Base-by-base conservation (phyloP, 1,284 basidiomycete species). In the Cryptococcus amylolentus region DNA sequence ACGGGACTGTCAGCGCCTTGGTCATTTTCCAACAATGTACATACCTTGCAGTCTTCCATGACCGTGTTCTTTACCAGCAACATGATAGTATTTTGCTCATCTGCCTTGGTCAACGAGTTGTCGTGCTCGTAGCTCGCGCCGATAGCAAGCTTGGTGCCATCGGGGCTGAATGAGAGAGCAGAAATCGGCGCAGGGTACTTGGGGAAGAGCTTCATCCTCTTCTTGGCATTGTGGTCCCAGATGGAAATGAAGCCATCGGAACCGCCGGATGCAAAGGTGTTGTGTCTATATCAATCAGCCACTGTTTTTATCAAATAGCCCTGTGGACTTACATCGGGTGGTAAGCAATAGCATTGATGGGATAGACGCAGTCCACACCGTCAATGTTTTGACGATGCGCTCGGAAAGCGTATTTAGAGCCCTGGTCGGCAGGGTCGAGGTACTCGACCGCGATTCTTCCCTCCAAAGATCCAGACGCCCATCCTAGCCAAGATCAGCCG, bases 141-240 rank as follows among this genome's bases (percentile, higher is more conserved):
- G 35, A 93, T 83, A 1, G 90, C 92, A 12, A 95, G 78, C 65
- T 85, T 86, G 23, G 83, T 83, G 0, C 93, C 92, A 64, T 94
- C 88, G 27, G 82, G 84, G 63, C 87, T 91, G 78, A 95, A 96
- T 1, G 87, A 83, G 50, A 91, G 78, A 1, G 86, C 83, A 0
- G 88, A 84, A 40, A 93, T 83, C 6, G 89, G 82, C 0, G 84
- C 81, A 9, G 82, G 78, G 77, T 87, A 93, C 69, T 89, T 88
- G 0, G 88, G 86, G 65, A 89, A 92, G 67, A 94, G 90, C 40
- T 91, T 85, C 61, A 98, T 81, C 12, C 96, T 85, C 76, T 98
- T 98, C 80, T 97, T 98, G 47, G 94, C 89, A 61, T 88, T 87
- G 75, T 96, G 91, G 73, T 98, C 96, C 95, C 95, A 99, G 58